Evolutionary conservation across 1,284 basidiomycete genomes (phyloP).

Genomic region (Pseudozyma sp.): DNA sequence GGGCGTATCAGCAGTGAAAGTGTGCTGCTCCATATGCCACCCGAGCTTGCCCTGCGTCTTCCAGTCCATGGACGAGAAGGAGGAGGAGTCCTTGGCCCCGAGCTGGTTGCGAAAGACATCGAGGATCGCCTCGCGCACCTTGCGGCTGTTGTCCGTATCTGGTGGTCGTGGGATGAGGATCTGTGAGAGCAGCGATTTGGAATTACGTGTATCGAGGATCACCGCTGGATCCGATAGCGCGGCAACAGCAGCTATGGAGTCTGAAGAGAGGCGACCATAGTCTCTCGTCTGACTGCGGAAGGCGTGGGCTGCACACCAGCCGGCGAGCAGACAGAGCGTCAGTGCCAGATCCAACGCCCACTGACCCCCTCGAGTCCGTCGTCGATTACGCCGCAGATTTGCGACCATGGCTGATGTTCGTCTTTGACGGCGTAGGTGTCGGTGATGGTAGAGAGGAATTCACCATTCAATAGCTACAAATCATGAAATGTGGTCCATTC

Average conservation of each 20-base stretch:
- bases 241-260: constrained; percentile 18
- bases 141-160: constrained; percentile 55
- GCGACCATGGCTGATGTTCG: constrained; percentile 4
- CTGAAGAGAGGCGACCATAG: constrained; percentile 18
- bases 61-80: constrained; percentile 12
- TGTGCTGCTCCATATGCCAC: constrained; percentile 60
- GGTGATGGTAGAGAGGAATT: too few relatives aligned
- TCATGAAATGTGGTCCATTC: too few relatives aligned
- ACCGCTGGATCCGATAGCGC: constrained; percentile 41
- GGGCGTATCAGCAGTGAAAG: constrained; percentile 75
- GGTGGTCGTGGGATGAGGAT: constrained; percentile 66
- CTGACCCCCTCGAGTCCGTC: neutral
- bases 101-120: constrained; percentile 43
- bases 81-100: constrained; percentile 12
- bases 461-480: too few relatives aligned
- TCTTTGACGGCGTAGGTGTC: too few relatives aligned
- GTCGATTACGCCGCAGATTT: neutral
- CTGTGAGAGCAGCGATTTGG: constrained; percentile 56
- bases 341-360: neutral
- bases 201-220: constrained; percentile 39
- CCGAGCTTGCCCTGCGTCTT: constrained; percentile 24
- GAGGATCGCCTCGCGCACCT: constrained; percentile 52
- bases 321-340: neutral
- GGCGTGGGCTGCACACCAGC: constrained; percentile 20
- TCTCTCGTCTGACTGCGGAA: constrained; percentile 25